Conservation (phyloP, 176 grass and related monocot genomes). For the Cenchrus purpureus region DNA sequence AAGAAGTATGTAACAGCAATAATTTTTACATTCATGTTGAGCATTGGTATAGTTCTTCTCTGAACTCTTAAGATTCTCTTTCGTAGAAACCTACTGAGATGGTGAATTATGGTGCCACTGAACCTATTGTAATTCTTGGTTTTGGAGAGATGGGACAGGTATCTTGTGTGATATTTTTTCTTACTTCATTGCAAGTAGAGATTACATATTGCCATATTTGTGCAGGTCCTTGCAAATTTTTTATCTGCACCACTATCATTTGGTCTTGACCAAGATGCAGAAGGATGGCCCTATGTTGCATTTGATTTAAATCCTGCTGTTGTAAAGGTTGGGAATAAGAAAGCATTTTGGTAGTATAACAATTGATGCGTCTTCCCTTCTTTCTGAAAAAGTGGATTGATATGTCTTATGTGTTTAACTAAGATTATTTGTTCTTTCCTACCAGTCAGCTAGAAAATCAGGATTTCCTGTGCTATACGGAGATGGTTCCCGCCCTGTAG, state of each 20-base stretch:
- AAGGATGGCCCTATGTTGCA: constrained; percentile 88
- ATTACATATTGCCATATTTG: constrained; percentile 15
- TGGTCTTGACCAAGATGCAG: constrained; percentile 50
- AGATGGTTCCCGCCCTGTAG: constrained; percentile 88
- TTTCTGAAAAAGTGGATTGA: not conserved
- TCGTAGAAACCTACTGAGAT: constrained; percentile 72
- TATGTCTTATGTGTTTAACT: constrained; percentile 29
- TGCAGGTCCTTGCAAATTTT: constrained; percentile 93
- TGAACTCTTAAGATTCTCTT: constrained; percentile 36
- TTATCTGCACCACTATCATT: constrained; percentile 87
- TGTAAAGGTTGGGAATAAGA: constrained; percentile 72
- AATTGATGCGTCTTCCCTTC: constrained; percentile 2
- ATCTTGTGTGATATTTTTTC: constrained; percentile 31
- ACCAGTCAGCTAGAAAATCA: constrained; percentile 75
- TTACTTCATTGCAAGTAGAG: constrained; percentile 9
- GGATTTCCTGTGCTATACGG: constrained; percentile 86
- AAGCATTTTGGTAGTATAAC: constrained; percentile 14
- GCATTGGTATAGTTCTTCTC: constrained; percentile 17
- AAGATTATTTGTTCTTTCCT: constrained; percentile 23
- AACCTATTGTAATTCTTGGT: constrained; percentile 94
- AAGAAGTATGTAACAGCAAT: constrained; percentile 60
- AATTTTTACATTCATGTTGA: constrained; percentile 17
- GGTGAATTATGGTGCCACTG: constrained; percentile 75
- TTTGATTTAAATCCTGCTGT: constrained; percentile 95
- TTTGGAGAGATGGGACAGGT: constrained; percentile 97